phyloP scores from a whole-genome alignment of 1,284 basidiomycete genomes.

The Fistulinella cinereoalba region DNA sequence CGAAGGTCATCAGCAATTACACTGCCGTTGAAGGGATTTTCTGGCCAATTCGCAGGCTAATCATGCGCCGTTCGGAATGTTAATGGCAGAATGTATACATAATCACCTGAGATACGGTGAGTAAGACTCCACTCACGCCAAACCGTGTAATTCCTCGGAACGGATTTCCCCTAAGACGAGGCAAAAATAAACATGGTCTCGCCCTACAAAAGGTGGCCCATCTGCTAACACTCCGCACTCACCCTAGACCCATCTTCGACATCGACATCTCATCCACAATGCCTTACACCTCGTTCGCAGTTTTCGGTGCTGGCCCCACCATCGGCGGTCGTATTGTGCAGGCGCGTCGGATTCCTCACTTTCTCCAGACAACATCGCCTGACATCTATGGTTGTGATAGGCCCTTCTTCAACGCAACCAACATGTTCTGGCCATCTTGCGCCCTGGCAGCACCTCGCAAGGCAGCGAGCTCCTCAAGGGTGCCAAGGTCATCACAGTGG shows the following conservation, averaged over 20 bases:
- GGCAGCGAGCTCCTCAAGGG: conserved; percentile 24
- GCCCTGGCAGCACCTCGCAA: conserved; percentile 23
- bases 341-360: conserved; percentile 3
- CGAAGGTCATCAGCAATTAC: background rate
- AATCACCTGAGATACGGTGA: background rate
- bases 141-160: background rate
- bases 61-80: background rate
- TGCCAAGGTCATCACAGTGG: conserved; percentile 29
- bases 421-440: conserved; percentile 25
- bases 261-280: conserved; percentile 11
- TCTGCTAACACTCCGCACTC: background rate
- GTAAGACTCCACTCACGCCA: background rate
- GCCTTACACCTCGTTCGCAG: conserved; percentile 33
- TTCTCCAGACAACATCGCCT: background rate
- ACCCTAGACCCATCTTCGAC: background rate
- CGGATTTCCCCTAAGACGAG: background rate
- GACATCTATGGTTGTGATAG: conserved; percentile 9
- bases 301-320: conserved; percentile 31
- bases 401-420: conserved; percentile 16
- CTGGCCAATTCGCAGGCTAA: no score
- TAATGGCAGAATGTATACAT: background rate
- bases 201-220: conserved; percentile 9
- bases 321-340: conserved; percentile 32
- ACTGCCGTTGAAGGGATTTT: no score
- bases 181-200: conserved; percentile 9